A percentile compares a stretch with the other conserved stretches of the same genome.
Conservation (phyloP, 2,329 filamentous ascomycete species). For the Alternaria incomplexa region DNA sequence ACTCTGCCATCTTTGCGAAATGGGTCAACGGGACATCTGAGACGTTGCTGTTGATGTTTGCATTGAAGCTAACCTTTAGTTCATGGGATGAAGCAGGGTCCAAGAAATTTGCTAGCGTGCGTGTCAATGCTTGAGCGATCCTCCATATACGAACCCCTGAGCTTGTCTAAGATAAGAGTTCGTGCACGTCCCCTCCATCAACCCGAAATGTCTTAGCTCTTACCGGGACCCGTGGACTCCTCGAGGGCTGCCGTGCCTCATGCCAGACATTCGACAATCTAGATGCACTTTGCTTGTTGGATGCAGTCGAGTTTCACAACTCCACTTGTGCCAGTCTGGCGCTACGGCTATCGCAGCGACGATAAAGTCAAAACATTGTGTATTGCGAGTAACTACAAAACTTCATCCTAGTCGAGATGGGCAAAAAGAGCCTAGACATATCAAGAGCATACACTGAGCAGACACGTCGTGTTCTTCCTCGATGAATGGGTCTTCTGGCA, state of each 20-base stretch:
- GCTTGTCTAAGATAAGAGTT: conserved; percentile 27
- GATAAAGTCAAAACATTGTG: not conserved
- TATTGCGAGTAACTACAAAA: not conserved
- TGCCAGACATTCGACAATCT: conserved; percentile 12
- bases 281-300: conserved; percentile 8
- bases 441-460: not conserved
- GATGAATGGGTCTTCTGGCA: not conserved
- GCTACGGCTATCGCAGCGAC: not conserved
- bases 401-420: not conserved
- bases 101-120: conserved; percentile 27
- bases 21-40: conserved; percentile 17
- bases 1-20: conserved; percentile 26
- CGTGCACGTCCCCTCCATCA: conserved; percentile 18
- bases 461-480: not conserved
- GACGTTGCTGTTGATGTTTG: conserved; percentile 23
- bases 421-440: not conserved
- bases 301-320: not conserved
- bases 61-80: conserved; percentile 20
- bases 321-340: not conserved
- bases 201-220: conserved; percentile 17
- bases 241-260: conserved; percentile 12
- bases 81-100: conserved; percentile 20
- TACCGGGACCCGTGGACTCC: not conserved
- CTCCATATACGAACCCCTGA: conserved; percentile 13
- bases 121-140: conserved; percentile 24